Base-by-base conservation (phyloP, 1,284 basidiomycete species). In the Moesziomyces sp. region DNA sequence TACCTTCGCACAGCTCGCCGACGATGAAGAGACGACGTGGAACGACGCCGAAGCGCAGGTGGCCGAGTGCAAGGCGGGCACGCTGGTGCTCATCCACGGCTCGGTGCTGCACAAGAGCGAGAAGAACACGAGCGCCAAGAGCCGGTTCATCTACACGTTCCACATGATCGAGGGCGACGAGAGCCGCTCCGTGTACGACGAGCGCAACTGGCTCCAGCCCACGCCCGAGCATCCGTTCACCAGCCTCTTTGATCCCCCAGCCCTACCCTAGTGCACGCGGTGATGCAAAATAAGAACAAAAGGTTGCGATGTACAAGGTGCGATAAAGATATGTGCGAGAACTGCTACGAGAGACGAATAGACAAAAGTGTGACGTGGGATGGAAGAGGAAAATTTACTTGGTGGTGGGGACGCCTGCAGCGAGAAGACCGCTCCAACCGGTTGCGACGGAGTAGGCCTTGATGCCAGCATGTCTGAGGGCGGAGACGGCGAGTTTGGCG, bases 111-210 rank as follows among this genome's bases (percentile, higher is more conserved):
- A 81, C 58, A 79, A 77, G 68, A 65, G 59, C 53, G 72, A 77
- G 43, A 76, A 74, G 73, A 79, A 78, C 52, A 13, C 58, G 3
- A 64, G 63, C 30, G 55, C 66, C 2, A 69, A 67, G 47, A 70
- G 64, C 30, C 33, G 79, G 1, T 80, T 76, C 65, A 81, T 81
- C 60, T 81, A 81, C 52, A 81, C 79, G 2, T 80, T 77, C 64
- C 79, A 81, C 57, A 78, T 78, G 74, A 80, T 81, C 58, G 78
- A 81, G 40, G 76, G 74, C 11, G 74, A 80, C 21, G 51, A 46
- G 7, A 13, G 23, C 16, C 43, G 21, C 28, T 72, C 73, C 2
- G 38, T 46, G 40, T 81, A 80, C 52, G 79, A 81, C 45, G 65
- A 64, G 23, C 55, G 42, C 30, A 81, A 81, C 46, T 81, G 79